Percentiles rank a stretch among this genome's conserved stretches.
Evolutionary conservation across 129 eudicot genomes (phyloP).

Genomic region (Saposhnikovia divaricata): DNA sequence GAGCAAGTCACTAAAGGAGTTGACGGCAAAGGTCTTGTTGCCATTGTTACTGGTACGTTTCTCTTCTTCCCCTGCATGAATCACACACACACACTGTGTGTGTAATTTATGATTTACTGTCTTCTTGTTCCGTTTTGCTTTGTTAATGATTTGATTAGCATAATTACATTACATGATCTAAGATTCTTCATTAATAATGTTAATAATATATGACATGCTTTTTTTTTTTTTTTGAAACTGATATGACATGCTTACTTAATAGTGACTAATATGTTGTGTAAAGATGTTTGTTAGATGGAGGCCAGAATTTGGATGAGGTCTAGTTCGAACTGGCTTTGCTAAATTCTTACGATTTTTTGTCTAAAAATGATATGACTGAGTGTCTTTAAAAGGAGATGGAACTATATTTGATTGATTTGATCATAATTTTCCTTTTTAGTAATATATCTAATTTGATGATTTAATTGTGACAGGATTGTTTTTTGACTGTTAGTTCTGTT

Average conservation of each 20-base stretch:
- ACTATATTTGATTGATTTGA: not conserved
- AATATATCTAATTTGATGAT: not conserved
- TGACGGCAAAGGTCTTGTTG: constrained; percentile 50
- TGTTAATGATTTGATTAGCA: not conserved
- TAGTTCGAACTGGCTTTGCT: not conserved
- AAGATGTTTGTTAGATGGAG: not conserved
- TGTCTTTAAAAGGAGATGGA: too few relatives aligned
- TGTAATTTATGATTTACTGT: not conserved
- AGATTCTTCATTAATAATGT: too few relatives aligned
- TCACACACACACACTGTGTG: not conserved
- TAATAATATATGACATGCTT: too few relatives aligned
- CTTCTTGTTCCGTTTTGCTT: not conserved
- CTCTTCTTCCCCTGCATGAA: not conserved
- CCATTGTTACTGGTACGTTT: constrained; percentile 28
- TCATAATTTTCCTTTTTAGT: too few relatives aligned
- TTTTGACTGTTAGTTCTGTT: not conserved
- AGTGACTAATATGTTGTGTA: not conserved
- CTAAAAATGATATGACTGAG: not conserved
- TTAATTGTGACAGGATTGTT: not conserved
- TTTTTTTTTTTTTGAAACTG: too few relatives aligned
- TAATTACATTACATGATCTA: too few relatives aligned
- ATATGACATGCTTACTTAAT: too few relatives aligned
- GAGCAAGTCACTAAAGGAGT: constrained; percentile 47
- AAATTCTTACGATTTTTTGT: too few relatives aligned
- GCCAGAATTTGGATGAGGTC: not conserved